Conservation (phyloP, 2,329 filamentous ascomycete species). For the Diaporthe sp. region DNA sequence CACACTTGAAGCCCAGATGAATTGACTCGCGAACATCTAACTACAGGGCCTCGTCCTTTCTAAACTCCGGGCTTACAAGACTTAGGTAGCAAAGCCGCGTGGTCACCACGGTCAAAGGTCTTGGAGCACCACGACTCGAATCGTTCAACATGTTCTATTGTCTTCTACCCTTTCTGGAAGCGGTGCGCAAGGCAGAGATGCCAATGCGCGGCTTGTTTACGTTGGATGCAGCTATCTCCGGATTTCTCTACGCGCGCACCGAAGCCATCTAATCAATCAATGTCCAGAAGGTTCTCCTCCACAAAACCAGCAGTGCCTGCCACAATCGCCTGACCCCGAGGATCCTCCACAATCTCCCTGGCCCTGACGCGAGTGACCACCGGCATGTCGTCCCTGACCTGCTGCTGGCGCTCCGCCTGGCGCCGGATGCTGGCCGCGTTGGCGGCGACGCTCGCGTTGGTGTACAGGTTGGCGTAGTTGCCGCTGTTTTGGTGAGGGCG, state of each 20-base stretch:
- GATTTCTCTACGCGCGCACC: neutral
- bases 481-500: neutral
- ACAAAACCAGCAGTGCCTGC: neutral
- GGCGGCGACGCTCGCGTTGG: slow-evolving; percentile 34
- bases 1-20: neutral
- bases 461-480: slow-evolving; percentile 12
- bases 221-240: slow-evolving; percentile 1
- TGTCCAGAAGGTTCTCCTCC: slow-evolving; percentile 31
- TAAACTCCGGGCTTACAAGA: neutral
- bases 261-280: slow-evolving; percentile 7
- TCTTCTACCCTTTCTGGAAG: neutral
- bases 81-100: neutral
- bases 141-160: neutral
- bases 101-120: neutral
- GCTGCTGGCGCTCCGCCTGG: slow-evolving; percentile 22
- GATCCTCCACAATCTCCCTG: neutral
- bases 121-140: neutral
- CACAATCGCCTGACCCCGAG: neutral
- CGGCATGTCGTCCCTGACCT: neutral
- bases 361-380: neutral
- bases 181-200: neutral
- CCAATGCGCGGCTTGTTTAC: neutral
- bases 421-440: slow-evolving; percentile 19
- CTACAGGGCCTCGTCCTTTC: neutral
- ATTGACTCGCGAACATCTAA: neutral